Evolutionary conservation across 495 filamentous ascomycete species (phyloP).

Genomic region (Paragyromitra xinjiangensis): DNA sequence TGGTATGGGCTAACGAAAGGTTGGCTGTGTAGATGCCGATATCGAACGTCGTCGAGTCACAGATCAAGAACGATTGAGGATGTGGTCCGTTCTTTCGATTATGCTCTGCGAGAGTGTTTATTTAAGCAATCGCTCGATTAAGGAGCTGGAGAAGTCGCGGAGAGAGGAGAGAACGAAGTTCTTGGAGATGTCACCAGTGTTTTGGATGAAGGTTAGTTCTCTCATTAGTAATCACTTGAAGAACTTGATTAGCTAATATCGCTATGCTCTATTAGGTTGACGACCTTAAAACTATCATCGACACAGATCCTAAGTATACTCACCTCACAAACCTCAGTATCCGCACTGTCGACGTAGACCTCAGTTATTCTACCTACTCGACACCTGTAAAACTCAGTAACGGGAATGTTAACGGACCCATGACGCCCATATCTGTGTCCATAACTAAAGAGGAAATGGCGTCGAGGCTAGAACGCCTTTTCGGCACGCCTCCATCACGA

Average conservation of each 20-base stretch:
- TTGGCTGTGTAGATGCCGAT: constrained; percentile 21
- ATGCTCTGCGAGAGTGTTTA: constrained; percentile 52
- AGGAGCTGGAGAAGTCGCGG: constrained; percentile 43
- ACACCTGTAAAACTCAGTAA: constrained; percentile 40
- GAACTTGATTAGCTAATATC: constrained; percentile 9
- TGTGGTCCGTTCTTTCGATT: constrained; percentile 53
- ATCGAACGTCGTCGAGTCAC: constrained; percentile 32
- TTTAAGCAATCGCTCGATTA: constrained; percentile 45
- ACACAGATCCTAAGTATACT: constrained; percentile 39
- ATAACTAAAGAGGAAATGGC: constrained; percentile 51
- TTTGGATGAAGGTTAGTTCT: constrained; percentile 56
- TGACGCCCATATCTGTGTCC: constrained; percentile 14
- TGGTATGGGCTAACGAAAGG: constrained; percentile 24
- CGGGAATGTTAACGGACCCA: constrained; percentile 23
- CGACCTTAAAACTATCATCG: constrained; percentile 51
- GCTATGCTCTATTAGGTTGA: constrained; percentile 43
- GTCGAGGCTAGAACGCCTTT: constrained; percentile 40
- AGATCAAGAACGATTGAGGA: constrained; percentile 50
- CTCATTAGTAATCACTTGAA: not conserved
- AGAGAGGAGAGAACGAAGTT: constrained; percentile 54
- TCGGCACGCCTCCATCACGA: constrained; percentile 36
- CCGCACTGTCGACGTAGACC: constrained; percentile 49
- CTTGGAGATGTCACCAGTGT: constrained; percentile 53
- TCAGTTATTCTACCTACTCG: constrained; percentile 38
- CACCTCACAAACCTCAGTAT: constrained; percentile 33